Conservation (phyloP, 306 rosid species). For the Pueraria montana region DNA sequence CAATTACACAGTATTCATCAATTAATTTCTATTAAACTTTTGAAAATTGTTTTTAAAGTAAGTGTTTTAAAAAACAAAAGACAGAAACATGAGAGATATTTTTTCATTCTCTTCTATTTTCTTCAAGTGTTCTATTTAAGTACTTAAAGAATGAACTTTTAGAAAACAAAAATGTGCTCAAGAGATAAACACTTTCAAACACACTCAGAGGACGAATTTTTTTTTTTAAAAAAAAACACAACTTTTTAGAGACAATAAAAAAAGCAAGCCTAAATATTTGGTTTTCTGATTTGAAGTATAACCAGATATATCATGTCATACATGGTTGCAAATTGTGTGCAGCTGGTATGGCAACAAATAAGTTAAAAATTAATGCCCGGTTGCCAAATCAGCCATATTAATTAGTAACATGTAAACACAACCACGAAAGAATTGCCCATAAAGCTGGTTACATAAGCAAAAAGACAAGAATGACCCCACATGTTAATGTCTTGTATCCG, state of each 20-base stretch:
- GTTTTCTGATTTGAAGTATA: constrained; percentile 2
- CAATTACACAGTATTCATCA: too few species aligned
- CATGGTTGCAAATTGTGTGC: constrained; percentile 9
- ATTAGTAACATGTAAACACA: constrained; percentile 10
- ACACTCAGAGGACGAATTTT: too few species aligned
- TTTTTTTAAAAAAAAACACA: too few species aligned
- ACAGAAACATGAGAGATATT: too few species aligned
- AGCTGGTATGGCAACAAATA: constrained; percentile 19
- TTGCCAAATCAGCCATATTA: constrained; percentile 7
- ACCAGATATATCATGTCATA: neutral
- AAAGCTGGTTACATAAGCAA: constrained; percentile 24
- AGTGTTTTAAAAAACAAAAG: neutral
- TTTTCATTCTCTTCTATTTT: too few species aligned
- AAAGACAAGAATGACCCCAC: constrained; percentile 32
- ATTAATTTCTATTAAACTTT: too few species aligned
- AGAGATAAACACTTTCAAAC: too few species aligned
- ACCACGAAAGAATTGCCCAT: constrained; percentile 7
- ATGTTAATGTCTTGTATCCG: constrained; percentile 2
- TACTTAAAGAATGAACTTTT: too few species aligned
- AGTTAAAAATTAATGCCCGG: constrained; percentile 10
- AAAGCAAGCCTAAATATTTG: neutral
- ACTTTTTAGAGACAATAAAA: too few species aligned
- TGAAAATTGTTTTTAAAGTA: too few species aligned
- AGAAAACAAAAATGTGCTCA: too few species aligned
- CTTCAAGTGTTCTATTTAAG: too few species aligned